These are phyloP conservation scores for Phytophthora litchii DNA, from an alignment of 352 stramenopile species.

Conservation along the genomic window DNA sequence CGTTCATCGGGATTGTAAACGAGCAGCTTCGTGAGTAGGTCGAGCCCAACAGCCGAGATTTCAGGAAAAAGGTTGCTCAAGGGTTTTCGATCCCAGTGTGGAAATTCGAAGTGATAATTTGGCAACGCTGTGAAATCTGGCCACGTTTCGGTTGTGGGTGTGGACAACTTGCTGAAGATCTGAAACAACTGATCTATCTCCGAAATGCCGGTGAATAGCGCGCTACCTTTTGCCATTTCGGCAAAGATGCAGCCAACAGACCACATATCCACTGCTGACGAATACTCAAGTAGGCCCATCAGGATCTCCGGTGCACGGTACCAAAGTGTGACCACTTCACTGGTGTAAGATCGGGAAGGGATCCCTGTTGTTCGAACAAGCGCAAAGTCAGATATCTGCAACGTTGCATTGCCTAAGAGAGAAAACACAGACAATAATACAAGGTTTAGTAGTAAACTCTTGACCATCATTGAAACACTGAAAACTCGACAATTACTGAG, in stretches of 20 bases:
- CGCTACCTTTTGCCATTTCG: conserved; percentile 93
- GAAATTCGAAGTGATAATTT: conserved; percentile 95
- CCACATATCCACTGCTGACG: conserved; percentile 92
- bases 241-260: conserved; percentile 97
- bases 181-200: conserved; percentile 89
- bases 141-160: conserved; percentile 96
- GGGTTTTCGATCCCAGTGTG: conserved; percentile 73
- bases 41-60: conserved; percentile 72
- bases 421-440: too few species aligned
- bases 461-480: too few species aligned
- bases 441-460: background rate
- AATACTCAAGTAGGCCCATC: conserved; percentile 86
- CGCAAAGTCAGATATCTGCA: conserved; percentile 90
- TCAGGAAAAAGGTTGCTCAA: conserved; percentile 72
- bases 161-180: conserved; percentile 95
- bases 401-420: conserved; percentile 53
- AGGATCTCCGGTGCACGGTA: conserved; percentile 91
- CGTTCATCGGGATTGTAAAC: conserved; percentile 84
- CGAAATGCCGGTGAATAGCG: conserved; percentile 82
- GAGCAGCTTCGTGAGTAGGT: conserved; percentile 77
- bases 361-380: conserved; percentile 88
- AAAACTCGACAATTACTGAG: conserved; percentile 46
- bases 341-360: conserved; percentile 87
- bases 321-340: conserved; percentile 92
- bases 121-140: conserved; percentile 95